Evolutionary conservation across 1,139 yeast species (phyloP), one percentile per base, ranked within the genome.

Genomic region (Blastobotrys persicus): DNA sequence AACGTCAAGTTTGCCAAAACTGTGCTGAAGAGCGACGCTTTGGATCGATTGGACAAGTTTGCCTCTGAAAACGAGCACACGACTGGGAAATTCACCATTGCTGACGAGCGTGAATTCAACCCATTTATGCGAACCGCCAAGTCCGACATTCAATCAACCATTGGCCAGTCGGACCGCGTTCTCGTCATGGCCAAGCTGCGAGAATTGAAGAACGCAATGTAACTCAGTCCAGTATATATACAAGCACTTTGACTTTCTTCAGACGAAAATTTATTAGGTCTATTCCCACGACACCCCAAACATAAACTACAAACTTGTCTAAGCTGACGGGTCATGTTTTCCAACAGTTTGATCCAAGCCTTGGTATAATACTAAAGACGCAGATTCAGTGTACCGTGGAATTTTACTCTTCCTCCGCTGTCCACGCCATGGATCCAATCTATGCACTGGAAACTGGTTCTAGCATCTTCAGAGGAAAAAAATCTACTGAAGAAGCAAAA

Each of bases 41-140:
- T 92, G 41, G 68, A 70, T 35, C 68, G 70, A 26, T 75, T 92
- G 57, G 82, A 75, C 39, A 59, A 71, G 16, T 87, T 70, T 59
- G 73, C 79, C 41, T 52, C 67, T 2, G 61, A 66, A 1, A 73
- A 88, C 66, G 96, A 88, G 60, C 69, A 76, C 49, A 85, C 96
- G 13, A 83, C 98, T 0, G 98, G 98, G 0, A 67, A 65, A 31
- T 91, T 88, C 69, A 88, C 97, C 3, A 79, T 94, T 57, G 81
- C 78, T 5, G 96, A 92, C 62, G 99, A 92, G 67, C 74, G 82
- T 58, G 67, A 74, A 47, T 85, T 81, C 70, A 92, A 92, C 65
- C 98, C 98, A 31, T 92, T 94, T 69, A 84, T 91, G 92, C 79
- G 87, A 63, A 72, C 88, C 17, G 50, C 69, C 34, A 89, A 85